Base-by-base conservation (phyloP, 768 basidiomycete species). In the Harrya chromipes region DNA sequence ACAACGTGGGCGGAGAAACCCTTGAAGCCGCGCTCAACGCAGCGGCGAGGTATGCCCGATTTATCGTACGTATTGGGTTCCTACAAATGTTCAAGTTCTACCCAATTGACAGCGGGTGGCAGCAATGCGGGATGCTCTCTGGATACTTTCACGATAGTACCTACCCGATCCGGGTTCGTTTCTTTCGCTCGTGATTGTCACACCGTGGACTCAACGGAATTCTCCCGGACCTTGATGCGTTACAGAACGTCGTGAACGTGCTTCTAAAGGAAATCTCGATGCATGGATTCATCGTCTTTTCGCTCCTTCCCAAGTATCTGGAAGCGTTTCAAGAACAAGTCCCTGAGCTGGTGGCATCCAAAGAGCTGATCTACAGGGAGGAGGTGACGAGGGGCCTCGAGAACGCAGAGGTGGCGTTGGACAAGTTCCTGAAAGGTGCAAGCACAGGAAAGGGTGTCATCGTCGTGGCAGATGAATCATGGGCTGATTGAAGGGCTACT, bases 1-100 rank as follows among this genome's bases (percentile, higher is more conserved):
- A 83, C 53, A 76, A 80, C 36, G 83, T 84, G 9, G 83, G 82
- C 12, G 83, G 83, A 2, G 75, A 80, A 44, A 77, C 72, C 0
- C 68, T 86, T 5, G 83, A 86, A 10, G 71, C 74, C 14, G 83
- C 80, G 1, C 60, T 86, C 5, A 67, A 72, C 1, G 72, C 71
- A 35, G 72, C 82, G 1, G 73, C 70, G 0, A 43, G 56, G 0
- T 55, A 72, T 19, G 79, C 81, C 1, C 61, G 81, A 9, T 80
- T 85, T 50, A 74, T 84, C 39, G 60, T 71, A 4, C 40, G 68
- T 57, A 16, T n/a, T 5, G 7, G 35, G 4, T 12, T 4, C 1
- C 19, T 29, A 2, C 4, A 10, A 21, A 21, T 13, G 33, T 20
- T 27, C 26, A 27, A 27, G 3, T 8, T 46, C 13, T 1, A 6